A percentile compares a stretch with the other conserved stretches of the same genome.
phyloP scores from a whole-genome alignment of 192 early-diverging fungal species.

The Lunasporangiospora selenospora region DNA sequence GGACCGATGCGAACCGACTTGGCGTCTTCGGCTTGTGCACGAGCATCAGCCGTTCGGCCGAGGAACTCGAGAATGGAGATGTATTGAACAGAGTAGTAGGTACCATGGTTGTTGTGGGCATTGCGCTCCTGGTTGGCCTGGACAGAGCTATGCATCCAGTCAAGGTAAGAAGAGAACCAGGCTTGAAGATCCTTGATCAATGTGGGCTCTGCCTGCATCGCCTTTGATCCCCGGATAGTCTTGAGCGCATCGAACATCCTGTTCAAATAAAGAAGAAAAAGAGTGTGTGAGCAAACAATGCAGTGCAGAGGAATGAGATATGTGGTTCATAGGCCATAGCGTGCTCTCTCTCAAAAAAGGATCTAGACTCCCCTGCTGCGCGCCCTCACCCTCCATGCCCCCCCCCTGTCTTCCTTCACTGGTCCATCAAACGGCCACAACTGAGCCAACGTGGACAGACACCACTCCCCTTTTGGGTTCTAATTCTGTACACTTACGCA shows the following conservation, averaged over 20 bases:
- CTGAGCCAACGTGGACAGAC: no score
- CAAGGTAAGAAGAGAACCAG: conserved; percentile 48
- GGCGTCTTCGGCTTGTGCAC: conserved; percentile 14
- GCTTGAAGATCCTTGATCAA: conserved; percentile 35
- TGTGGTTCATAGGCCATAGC: no score
- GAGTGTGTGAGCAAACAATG: background rate
- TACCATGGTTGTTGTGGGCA: conserved; percentile 61
- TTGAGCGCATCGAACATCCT: conserved; percentile 52
- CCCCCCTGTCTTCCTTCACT: no score
- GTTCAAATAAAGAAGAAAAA: background rate
- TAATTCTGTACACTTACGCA: conserved; percentile 27
- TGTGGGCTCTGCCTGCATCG: conserved; percentile 24
- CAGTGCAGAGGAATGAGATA: no score
- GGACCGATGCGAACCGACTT: conserved; percentile 41
- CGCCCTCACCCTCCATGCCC: no score
- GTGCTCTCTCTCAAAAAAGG: no score
- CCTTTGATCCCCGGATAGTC: conserved; percentile 30
- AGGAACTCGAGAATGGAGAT: conserved; percentile 57
- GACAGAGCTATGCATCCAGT: conserved; percentile 37
- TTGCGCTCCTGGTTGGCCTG: conserved; percentile 40
- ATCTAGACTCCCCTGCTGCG: no score
- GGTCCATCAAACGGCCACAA: no score
- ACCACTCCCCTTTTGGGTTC: no score
- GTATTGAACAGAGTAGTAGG: conserved; percentile 60
- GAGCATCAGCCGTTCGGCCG: conserved; percentile 42